phyloP scores from a whole-genome alignment of 2,329 filamentous ascomycete species.

The Scopulariopsis brevicaulis region DNA sequence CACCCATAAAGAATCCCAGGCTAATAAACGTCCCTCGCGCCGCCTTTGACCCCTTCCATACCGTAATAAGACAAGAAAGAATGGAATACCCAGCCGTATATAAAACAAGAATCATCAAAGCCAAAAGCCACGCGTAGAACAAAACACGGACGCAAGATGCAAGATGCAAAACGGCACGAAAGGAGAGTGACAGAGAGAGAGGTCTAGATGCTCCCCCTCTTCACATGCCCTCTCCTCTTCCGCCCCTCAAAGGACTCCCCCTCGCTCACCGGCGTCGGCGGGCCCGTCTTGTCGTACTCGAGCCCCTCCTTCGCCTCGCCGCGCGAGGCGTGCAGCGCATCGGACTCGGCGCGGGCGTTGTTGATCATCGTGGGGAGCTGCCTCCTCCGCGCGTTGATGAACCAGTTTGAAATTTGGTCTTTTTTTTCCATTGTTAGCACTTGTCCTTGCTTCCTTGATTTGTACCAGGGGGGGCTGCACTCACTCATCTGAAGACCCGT shows the following conservation, averaged over 20 bases:
- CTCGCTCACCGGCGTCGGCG: conserved; percentile 30
- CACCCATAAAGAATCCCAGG: neutral
- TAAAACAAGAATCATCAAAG: conserved; percentile 1
- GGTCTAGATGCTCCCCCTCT: conserved; percentile 32
- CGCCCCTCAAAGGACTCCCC: conserved; percentile 35
- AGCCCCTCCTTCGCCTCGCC: conserved; percentile 15
- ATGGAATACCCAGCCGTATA: neutral
- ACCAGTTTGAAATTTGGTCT: conserved; percentile 72
- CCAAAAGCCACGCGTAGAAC: neutral
- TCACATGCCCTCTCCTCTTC: conserved; percentile 22
- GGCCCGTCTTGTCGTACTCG: conserved; percentile 26
- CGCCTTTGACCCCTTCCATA: neutral
- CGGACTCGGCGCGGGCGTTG: conserved; percentile 39
- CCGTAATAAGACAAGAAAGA: neutral
- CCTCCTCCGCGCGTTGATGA: conserved; percentile 64
- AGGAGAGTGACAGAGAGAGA: neutral
- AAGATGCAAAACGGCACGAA: conserved; percentile 2
- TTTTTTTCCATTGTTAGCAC: neutral
- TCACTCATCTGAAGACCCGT: conserved; percentile 71
- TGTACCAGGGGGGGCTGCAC: conserved; percentile 18
- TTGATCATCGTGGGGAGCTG: conserved; percentile 50
- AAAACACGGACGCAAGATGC: neutral
- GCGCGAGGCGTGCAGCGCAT: conserved; percentile 20
- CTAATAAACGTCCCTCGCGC: neutral
- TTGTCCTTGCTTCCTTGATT: neutral